Conservation (phyloP, 2,329 filamentous ascomycete genomes). For the Massarina eburnea region DNA sequence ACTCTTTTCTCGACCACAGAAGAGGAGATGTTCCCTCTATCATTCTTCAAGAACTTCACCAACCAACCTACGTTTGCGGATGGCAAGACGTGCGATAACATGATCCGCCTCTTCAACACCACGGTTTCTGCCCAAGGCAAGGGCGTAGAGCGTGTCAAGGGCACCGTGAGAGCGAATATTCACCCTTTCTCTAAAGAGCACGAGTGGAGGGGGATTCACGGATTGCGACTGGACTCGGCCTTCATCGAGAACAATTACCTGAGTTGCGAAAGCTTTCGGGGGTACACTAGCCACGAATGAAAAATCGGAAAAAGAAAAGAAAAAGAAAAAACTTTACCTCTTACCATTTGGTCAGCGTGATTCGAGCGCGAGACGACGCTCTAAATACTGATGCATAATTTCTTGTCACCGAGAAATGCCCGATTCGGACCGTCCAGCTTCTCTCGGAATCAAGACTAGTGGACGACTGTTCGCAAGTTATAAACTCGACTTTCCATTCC, state of each 20-base stretch:
- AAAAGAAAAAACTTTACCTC: too few species aligned
- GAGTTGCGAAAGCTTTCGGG: slow-evolving; percentile 33
- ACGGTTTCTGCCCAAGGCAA: slow-evolving; percentile 40
- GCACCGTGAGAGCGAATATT: slow-evolving; percentile 31
- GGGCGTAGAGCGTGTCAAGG: slow-evolving; percentile 36
- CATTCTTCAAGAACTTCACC: slow-evolving; percentile 54
- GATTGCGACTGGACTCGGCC: slow-evolving; percentile 40
- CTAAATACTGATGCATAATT: too few species aligned
- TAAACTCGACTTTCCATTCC: too few species aligned
- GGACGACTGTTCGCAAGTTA: too few species aligned
- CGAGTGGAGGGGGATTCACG: slow-evolving; percentile 34
- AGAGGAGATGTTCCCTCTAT: slow-evolving; percentile 41
- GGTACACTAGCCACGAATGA: slow-evolving; percentile 22
- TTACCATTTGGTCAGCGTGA: too few species aligned
- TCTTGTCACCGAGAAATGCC: too few species aligned
- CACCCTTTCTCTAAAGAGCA: slow-evolving; percentile 33
- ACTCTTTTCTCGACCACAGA: slow-evolving; percentile 16
- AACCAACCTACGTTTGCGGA: slow-evolving; percentile 56
- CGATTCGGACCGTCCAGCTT: too few species aligned
- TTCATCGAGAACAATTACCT: slow-evolving; percentile 47
- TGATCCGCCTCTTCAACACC: slow-evolving; percentile 51
- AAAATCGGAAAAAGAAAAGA: not conserved
- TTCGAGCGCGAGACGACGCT: too few species aligned
- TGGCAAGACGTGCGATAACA: slow-evolving; percentile 47
- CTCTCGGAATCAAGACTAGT: too few species aligned